Evolutionary conservation across 2,329 filamentous ascomycete species (phyloP), one percentile per base, ranked within the genome.

Genomic region (Chaetomium strumarium): DNA sequence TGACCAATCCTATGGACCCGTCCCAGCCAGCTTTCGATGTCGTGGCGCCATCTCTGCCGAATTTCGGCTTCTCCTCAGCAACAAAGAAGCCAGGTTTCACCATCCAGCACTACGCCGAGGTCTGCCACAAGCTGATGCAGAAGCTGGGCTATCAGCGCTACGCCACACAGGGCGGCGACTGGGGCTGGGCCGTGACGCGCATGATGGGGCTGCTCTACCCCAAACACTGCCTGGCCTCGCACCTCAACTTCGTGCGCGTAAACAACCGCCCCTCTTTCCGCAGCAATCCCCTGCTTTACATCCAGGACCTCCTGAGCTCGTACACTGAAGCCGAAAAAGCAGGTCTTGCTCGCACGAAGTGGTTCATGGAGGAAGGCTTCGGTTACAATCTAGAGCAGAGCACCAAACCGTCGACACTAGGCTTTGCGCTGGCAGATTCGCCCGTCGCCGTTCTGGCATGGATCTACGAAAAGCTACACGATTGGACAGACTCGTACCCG

Each of bases 131-230:
- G 17, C 43, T 36, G 16, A 45, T 36, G 43, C 11, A 33, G 31
- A 16, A 37, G 12, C 43, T 45, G 3, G 17, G 16, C 17, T 36
- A 45, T 17, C 11, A 9, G 24, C 31, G 17, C 10, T 45, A 36
- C 17, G 43, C 14, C 31, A 45, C 5, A 31, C 43, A 45, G 31
- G 43, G 43, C 43, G 43, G 43, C 17, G 43, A 45, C 43, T 45
- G 43, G 43, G 43, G 31, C 31, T 19, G 34, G 2, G 31, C 12
- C 17, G 31, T 45, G 5, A 45, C 43, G 17, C 43, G 43, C 12
- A 14, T 45, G n/a, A 29, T 45, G 1, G 31, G 24, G n/a, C 43
- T 45, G n/a, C 9, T 17, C 17, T 45, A 45, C 31, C 43, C 43
- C 11, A 16, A 14, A 7, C 31, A 36, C 43, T 10, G 31, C 43